Evolutionary conservation across 192 early-diverging fungal species (phyloP).

Genomic region (Helicostylum pulchrum): DNA sequence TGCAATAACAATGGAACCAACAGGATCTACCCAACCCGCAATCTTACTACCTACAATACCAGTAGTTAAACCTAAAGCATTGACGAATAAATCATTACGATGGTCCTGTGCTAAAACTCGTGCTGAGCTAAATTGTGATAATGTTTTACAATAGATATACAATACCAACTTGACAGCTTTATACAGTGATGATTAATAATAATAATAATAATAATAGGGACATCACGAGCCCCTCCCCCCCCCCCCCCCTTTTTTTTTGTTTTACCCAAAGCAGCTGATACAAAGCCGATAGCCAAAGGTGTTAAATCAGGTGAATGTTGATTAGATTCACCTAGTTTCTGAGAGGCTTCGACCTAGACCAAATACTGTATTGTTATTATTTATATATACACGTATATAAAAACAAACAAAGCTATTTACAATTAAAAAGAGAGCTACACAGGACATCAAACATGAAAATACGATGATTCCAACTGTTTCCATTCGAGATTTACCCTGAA

Average conservation of each 20-base stretch:
- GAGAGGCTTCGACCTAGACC: slow-evolving; percentile 56
- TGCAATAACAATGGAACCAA: slow-evolving; percentile 66
- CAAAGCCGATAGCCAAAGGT: slow-evolving; percentile 47
- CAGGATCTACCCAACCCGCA: slow-evolving; percentile 68
- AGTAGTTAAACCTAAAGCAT: slow-evolving; percentile 66
- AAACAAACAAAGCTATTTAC: slow-evolving; percentile 28
- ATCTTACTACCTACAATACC: slow-evolving; percentile 58
- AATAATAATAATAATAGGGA: not conserved
- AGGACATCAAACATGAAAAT: slow-evolving; percentile 75
- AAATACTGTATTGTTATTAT: too few species aligned
- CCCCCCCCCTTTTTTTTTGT: too few species aligned
- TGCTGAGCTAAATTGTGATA: slow-evolving; percentile 59
- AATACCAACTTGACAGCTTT: slow-evolving; percentile 59
- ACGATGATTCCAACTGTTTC: slow-evolving; percentile 80
- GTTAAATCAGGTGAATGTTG: slow-evolving; percentile 46
- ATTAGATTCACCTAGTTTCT: slow-evolving; percentile 47
- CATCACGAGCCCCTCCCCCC: too few species aligned
- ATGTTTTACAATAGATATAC: slow-evolving; percentile 64
- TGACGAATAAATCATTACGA: slow-evolving; percentile 72
- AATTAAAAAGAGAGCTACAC: slow-evolving; percentile 66
- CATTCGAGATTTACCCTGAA: slow-evolving; percentile 65
- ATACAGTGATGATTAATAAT: not conserved
- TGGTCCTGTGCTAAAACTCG: slow-evolving; percentile 68
- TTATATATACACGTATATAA: too few species aligned
- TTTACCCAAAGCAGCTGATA: slow-evolving; percentile 54